Percentiles rank a stretch among this genome's conserved stretches.
Conservation (phyloP, 148 eudicot genomes). For the Rhododendron griersonianum region DNA sequence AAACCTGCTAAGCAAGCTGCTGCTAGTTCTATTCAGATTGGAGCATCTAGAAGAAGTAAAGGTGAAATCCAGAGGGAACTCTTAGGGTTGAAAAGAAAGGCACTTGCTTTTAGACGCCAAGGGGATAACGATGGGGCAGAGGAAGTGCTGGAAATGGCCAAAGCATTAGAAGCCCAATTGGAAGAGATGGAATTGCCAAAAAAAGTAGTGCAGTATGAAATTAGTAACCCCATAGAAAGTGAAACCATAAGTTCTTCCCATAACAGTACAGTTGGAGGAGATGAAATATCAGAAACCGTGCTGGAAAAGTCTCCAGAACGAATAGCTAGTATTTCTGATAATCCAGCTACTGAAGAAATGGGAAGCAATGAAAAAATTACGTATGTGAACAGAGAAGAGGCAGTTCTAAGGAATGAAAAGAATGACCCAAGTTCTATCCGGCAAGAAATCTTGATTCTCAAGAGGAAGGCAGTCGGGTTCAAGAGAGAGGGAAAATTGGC, state of each 20-base stretch:
- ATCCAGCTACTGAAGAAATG: slow-evolving; percentile 2
- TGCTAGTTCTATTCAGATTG: slow-evolving; percentile 1
- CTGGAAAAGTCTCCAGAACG: slow-evolving; percentile 2
- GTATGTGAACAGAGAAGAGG: slow-evolving; percentile 28
- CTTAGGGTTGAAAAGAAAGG: slow-evolving; percentile 78
- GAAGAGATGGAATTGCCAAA: slow-evolving; percentile 61
- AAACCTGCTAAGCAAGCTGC: slow-evolving; percentile 20
- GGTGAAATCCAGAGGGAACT: slow-evolving; percentile 78
- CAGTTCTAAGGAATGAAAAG: slow-evolving; percentile 11
- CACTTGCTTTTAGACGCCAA: slow-evolving; percentile 75
- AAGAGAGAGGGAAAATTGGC: slow-evolving; percentile 82
- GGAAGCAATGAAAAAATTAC: not conserved
- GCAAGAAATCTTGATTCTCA: slow-evolving; percentile 63
- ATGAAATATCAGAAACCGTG: slow-evolving; percentile 11
- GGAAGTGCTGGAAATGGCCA: slow-evolving; percentile 56
- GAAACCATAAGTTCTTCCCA: slow-evolving; percentile 22
- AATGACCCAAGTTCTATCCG: slow-evolving; percentile 32
- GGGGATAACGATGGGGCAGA: slow-evolving; percentile 82
- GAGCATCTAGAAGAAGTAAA: slow-evolving; percentile 54
- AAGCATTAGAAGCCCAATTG: slow-evolving; percentile 65
- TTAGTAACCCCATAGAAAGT: slow-evolving; percentile 8
- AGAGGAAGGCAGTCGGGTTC: slow-evolving; percentile 64
- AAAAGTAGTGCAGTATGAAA: slow-evolving; percentile 24
- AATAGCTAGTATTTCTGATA: not conserved
- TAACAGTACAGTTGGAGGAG: slow-evolving; percentile 29